A percentile compares a stretch with the other conserved stretches of the same genome.
Conservation (phyloP, 2,329 filamentous ascomycete genomes). For the Apiospora saccharicola region DNA sequence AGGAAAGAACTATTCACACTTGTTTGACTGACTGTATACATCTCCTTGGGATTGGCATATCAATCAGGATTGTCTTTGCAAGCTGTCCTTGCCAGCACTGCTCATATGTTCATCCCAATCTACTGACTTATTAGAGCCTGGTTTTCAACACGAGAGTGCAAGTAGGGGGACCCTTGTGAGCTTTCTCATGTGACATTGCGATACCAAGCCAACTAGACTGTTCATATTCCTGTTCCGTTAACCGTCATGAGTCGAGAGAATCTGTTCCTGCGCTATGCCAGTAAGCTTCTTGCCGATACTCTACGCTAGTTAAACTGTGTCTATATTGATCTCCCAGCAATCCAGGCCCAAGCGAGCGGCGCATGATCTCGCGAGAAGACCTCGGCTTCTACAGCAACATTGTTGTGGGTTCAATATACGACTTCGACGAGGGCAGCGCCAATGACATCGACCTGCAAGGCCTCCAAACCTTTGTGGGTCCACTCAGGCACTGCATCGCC, state of each 20-base stretch:
- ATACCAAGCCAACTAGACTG: background rate
- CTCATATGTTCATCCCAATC: background rate
- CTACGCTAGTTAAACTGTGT: background rate
- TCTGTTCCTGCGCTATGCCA: slow-evolving; percentile 4
- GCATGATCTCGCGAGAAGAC: slow-evolving; percentile 49
- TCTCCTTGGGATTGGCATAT: background rate
- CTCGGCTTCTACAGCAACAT: slow-evolving; percentile 50
- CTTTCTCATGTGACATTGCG: background rate
- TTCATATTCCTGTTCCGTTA: background rate
- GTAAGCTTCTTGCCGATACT: background rate
- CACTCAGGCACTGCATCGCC: slow-evolving; percentile 47
- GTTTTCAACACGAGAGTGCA: background rate
- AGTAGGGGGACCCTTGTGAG: background rate
- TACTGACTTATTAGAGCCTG: background rate
- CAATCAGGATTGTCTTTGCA: background rate
- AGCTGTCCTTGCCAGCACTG: background rate
- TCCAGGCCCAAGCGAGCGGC: slow-evolving; percentile 41
- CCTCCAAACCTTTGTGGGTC: slow-evolving; percentile 38
- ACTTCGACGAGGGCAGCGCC: slow-evolving; percentile 25
- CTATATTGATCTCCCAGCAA: background rate
- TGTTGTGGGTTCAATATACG: slow-evolving; percentile 47
- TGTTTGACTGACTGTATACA: background rate
- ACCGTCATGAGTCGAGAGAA: background rate
- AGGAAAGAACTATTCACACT: background rate
- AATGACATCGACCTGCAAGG: slow-evolving; percentile 30